Evolutionary conservation across 441 rosid genomes (phyloP).

Genomic region (Jatropha podagrica): DNA sequence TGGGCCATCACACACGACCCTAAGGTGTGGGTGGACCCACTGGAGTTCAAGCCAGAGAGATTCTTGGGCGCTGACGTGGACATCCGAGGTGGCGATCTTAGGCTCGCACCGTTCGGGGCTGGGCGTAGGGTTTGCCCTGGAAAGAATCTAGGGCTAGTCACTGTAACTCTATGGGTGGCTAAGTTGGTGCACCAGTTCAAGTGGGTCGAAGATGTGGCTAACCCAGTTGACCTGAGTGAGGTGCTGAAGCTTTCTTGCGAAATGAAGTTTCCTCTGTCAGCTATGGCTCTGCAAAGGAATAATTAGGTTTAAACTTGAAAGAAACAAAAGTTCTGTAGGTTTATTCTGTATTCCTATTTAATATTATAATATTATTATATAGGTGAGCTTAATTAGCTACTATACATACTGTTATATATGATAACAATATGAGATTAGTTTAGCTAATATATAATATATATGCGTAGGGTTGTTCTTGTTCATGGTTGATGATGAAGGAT

Average conservation of each 20-base stretch:
- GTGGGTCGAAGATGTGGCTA: slow-evolving; percentile 38
- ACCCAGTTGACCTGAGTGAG: slow-evolving; percentile 46
- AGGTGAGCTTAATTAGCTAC: no score
- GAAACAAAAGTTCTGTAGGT: no score
- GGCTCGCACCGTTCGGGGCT: slow-evolving; percentile 70
- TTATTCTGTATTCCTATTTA: no score
- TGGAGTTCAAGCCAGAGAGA: slow-evolving; percentile 56
- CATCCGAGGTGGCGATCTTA: slow-evolving; percentile 52
- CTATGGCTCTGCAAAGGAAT: slow-evolving; percentile 16
- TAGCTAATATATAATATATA: no score
- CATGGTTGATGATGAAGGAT: no score
- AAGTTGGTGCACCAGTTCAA: slow-evolving; percentile 47
- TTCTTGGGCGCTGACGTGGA: slow-evolving; percentile 49
- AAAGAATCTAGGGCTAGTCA: slow-evolving; percentile 43
- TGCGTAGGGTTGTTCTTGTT: no score
- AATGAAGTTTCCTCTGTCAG: slow-evolving; percentile 39
- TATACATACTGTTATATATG: no score
- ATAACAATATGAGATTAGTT: no score
- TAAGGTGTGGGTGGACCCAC: slow-evolving; percentile 51
- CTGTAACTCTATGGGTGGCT: slow-evolving; percentile 62
- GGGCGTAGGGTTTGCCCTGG: slow-evolving; percentile 56
- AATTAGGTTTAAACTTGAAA: not conserved
- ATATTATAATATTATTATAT: no score
- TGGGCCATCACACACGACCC: slow-evolving; percentile 83
- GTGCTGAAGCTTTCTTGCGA: slow-evolving; percentile 44